Evolutionary conservation across 2,329 filamentous ascomycete genomes (phyloP).

Genomic region (Conoideocrella luteorostrata): DNA sequence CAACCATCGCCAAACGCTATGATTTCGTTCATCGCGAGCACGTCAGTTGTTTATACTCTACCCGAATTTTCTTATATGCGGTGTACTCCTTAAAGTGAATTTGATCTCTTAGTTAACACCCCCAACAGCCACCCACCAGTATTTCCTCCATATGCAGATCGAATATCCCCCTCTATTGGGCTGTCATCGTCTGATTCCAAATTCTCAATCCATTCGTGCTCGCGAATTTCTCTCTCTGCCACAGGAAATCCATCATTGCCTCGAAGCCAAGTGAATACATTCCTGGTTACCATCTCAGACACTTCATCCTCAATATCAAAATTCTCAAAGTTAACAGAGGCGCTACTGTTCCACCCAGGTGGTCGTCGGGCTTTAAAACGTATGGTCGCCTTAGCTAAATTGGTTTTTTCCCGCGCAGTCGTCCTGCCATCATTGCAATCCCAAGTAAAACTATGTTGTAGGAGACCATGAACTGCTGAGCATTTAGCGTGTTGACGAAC

Average conservation of each 20-base stretch:
- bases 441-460: neutral
- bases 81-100: too few species aligned
- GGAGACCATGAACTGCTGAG: neutral
- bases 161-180: too few species aligned
- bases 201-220: conserved; percentile 1
- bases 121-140: too few species aligned
- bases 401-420: neutral
- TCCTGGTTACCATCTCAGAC: neutral
- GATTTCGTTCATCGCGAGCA: too few species aligned
- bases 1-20: too few species aligned
- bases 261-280: neutral
- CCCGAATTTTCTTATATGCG: too few species aligned
- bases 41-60: too few species aligned
- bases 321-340: neutral
- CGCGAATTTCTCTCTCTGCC: neutral
- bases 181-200: neutral
- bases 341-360: neutral
- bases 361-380: too few species aligned
- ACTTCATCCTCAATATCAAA: neutral
- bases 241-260: neutral
- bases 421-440: neutral
- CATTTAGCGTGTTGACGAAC: neutral
- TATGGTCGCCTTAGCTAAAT: neutral
- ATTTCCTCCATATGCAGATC: too few species aligned
- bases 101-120: too few species aligned